Evolutionary conservation across 768 basidiomycete genomes (phyloP).

Genomic region (Boletus rufocinnamomeus): DNA sequence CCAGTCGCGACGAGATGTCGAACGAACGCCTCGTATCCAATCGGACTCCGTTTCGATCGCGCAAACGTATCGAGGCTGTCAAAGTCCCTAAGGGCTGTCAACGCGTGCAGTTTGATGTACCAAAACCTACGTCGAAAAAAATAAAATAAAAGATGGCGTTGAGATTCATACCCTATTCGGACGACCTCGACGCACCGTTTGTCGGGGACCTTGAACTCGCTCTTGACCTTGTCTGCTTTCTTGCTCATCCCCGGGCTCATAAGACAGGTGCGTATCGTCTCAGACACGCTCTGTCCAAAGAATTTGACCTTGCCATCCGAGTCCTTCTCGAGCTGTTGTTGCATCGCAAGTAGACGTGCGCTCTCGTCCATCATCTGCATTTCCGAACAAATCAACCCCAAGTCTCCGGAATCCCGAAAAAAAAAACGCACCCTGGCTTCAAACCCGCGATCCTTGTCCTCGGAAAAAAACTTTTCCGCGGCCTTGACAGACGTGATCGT

Average conservation of each 20-base stretch:
- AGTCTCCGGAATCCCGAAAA: too few relatives aligned
- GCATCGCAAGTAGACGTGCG: slow-evolving; percentile 68
- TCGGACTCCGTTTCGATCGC: slow-evolving; percentile 86
- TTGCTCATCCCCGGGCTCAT: slow-evolving; percentile 80
- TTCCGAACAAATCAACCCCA: neutral
- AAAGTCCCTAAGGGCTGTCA: slow-evolving; percentile 81
- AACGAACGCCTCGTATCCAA: slow-evolving; percentile 93
- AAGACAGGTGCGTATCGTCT: slow-evolving; percentile 79
- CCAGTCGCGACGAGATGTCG: slow-evolving; percentile 75
- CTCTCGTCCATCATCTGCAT: slow-evolving; percentile 90
- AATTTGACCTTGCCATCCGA: slow-evolving; percentile 74
- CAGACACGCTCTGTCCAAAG: slow-evolving; percentile 83
- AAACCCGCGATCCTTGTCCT: slow-evolving; percentile 89
- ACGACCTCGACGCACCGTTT: slow-evolving; percentile 65
- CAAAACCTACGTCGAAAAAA: slow-evolving; percentile 67
- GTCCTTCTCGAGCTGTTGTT: slow-evolving; percentile 89
- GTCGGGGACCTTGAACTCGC: slow-evolving; percentile 93
- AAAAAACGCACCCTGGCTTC: slow-evolving; percentile 76
- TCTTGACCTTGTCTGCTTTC: slow-evolving; percentile 84
- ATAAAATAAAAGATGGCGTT: neutral
- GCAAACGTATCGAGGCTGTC: slow-evolving; percentile 85
- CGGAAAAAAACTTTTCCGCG: slow-evolving; percentile 91
- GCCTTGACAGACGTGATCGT: slow-evolving; percentile 72
- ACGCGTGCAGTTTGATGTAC: slow-evolving; percentile 86
- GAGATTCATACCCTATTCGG: neutral